Conservation (phyloP, 1,284 basidiomycete species). For the Athelia psychrophila region DNA sequence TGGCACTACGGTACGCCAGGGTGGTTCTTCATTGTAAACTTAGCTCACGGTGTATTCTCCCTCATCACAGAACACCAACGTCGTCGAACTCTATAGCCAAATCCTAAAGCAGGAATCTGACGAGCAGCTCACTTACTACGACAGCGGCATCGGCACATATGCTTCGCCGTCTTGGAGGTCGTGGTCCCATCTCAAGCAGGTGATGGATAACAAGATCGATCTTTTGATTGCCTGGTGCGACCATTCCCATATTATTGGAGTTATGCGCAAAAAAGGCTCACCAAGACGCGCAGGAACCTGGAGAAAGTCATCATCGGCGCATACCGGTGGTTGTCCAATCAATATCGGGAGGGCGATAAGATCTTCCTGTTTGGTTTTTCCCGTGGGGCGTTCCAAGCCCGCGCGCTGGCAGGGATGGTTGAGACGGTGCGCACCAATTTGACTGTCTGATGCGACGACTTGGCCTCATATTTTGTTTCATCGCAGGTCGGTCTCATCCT, state of each 20-base stretch:
- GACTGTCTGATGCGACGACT: neutral
- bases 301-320: constrained; percentile 28
- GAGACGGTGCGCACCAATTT: constrained; percentile 16
- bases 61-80: constrained; percentile 15
- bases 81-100: constrained; percentile 16
- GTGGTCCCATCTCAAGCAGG: constrained; percentile 11
- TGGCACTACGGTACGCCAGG: neutral
- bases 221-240: constrained; percentile 23
- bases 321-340: constrained; percentile 33
- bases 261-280: no score
- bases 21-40: no score
- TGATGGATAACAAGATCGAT: constrained; percentile 20
- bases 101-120: constrained; percentile 12
- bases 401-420: constrained; percentile 34
- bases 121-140: constrained; percentile 26
- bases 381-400: constrained; percentile 37
- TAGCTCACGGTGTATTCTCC: neutral
- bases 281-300: constrained; percentile 27
- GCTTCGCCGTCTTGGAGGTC: constrained; percentile 16
- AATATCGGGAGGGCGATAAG: constrained; percentile 27
- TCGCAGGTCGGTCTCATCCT: constrained; percentile 32
- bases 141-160: constrained; percentile 36
- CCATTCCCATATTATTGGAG: neutral
- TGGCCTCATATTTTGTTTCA: neutral
- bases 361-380: constrained; percentile 38